Base-by-base conservation (phyloP, 2,329 filamentous ascomycete species). In the Chlorencoelia australis region DNA sequence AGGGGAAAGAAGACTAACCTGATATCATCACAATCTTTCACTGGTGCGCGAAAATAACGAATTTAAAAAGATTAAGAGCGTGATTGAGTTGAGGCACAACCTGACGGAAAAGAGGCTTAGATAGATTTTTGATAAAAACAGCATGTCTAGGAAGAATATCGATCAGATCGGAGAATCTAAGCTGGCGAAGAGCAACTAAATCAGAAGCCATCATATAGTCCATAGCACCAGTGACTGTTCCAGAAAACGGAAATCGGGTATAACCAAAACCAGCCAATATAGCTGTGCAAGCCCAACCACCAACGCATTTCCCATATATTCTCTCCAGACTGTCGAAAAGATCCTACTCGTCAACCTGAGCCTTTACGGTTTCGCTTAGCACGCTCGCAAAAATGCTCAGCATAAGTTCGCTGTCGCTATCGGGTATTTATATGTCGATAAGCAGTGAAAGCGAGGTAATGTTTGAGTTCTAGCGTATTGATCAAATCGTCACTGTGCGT, bases 171-270 rank as follows among this genome's bases (percentile, higher is more conserved):
- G 60, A 67, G 63, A 91, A 94, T 11, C 85, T 85, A 31, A 89
- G 77, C 57, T 93, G 85, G 30, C 73, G 73, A 30, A 94, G 65
- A 7, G 86, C 87, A 33, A 94, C 78, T 7, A 82, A 89, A 60
- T 94, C 87, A 0, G 86, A 94, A 1, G 86, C 85, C 66, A 94
- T 75, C 72, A 94, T 86, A 64, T 93, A 94, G 60, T 94, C 87
- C 42, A 62, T 79, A 5, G 75, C 77, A 4, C 72, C 66, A 22
- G 73, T 68, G 25, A 75, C 40, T 0, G 69, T 80, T 10, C 66
- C 60, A 2, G 82, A 86, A 2, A 75, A 70, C 36, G 86, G 73
- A 66, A 89, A 89, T 30, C 79, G 82, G 22, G 89, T 75, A 39
- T 89, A 69, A 41, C 83, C 83, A 48, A 84, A 89, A 60, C 79